Base-by-base conservation (phyloP, 1,284 basidiomycete species). In the Gomphus sp. region DNA sequence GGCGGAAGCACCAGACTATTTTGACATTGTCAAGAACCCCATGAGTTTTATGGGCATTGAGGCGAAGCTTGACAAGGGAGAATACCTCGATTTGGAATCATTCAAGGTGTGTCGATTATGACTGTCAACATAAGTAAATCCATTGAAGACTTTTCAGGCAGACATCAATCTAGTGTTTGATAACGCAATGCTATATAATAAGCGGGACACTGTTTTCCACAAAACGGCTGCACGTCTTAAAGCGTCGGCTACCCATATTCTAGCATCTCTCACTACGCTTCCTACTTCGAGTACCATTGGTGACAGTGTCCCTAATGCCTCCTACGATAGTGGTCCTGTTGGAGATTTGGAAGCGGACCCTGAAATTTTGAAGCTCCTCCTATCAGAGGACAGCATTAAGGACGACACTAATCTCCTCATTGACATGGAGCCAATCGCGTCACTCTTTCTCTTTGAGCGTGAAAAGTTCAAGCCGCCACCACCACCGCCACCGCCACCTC, bases 1-100 rank as follows among this genome's bases (percentile, higher is more conserved):
- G 57, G 70, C 70, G 0, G 86, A 91, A 44, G 93, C 93, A 0
- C 94, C 95, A 0, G 95, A 98, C 69, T 99, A 99, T 70, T 91
- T 87, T 67, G 88, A 93, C 55, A 76, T 97, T 54, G 80, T 99
- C 69, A 82, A 88, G 66, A 75, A 80, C 10, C 96, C 96, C 0
- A 98, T 98, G 91, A 86, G 87, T 64, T 98, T 94, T 92, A 74
- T 77, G 18, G 77, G 75, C 45, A 97, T 99, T 62, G 85, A 90
- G 34, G 72, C 74, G 12, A 94, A 91, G 70, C 71, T 99, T 34
- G 86, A 93, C 56, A 74, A 77, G 49, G 85, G 91, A 60, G 78
- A 82, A 62, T 99, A 99, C 71, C 81, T 83, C 71, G 83, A 88
- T 66, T 70, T 91, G 0, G 75, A 81, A 22, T 74, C 82, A 4